Conservation (phyloP, 2,329 filamentous ascomycete genomes). For the Xylaria sp. region DNA sequence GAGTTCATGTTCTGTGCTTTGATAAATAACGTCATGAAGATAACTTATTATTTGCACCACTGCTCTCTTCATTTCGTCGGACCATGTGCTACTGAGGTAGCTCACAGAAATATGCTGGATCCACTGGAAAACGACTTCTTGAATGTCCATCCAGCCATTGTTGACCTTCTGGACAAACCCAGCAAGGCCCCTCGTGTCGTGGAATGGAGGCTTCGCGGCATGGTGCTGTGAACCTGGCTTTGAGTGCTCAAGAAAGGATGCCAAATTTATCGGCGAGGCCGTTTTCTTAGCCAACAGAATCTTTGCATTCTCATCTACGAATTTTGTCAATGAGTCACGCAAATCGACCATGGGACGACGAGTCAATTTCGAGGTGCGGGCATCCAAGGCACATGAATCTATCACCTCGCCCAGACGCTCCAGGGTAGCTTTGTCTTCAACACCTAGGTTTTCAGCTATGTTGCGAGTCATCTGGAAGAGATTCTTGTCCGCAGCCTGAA, state of each 20-base stretch:
- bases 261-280: slow-evolving; percentile 63
- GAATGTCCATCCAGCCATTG: slow-evolving; percentile 62
- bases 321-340: slow-evolving; percentile 59
- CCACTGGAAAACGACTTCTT: slow-evolving; percentile 71
- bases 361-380: slow-evolving; percentile 61
- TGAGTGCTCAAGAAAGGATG: slow-evolving; percentile 72
- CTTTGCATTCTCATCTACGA: slow-evolving; percentile 65
- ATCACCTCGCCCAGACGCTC: slow-evolving; percentile 61
- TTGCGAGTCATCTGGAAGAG: slow-evolving; percentile 67
- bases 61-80: slow-evolving; percentile 65
- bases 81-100: slow-evolving; percentile 68
- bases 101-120: slow-evolving; percentile 60
- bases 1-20: slow-evolving; percentile 58
- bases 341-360: slow-evolving; percentile 62
- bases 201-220: slow-evolving; percentile 59
- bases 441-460: slow-evolving; percentile 65
- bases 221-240: slow-evolving; percentile 66
- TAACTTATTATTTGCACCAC: slow-evolving; percentile 67
- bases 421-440: slow-evolving; percentile 61
- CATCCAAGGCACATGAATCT: slow-evolving; percentile 63
- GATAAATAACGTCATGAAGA: slow-evolving; percentile 64
- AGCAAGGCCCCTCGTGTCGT: slow-evolving; percentile 63
- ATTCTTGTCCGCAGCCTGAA: slow-evolving; percentile 66
- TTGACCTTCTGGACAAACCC: slow-evolving; percentile 63
- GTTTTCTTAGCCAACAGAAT: slow-evolving; percentile 66